A percentile compares a stretch with the other conserved stretches of the same genome.
Evolutionary conservation across 2,329 filamentous ascomycete species (phyloP).

Genomic region (Teratosphaeria destructans): DNA sequence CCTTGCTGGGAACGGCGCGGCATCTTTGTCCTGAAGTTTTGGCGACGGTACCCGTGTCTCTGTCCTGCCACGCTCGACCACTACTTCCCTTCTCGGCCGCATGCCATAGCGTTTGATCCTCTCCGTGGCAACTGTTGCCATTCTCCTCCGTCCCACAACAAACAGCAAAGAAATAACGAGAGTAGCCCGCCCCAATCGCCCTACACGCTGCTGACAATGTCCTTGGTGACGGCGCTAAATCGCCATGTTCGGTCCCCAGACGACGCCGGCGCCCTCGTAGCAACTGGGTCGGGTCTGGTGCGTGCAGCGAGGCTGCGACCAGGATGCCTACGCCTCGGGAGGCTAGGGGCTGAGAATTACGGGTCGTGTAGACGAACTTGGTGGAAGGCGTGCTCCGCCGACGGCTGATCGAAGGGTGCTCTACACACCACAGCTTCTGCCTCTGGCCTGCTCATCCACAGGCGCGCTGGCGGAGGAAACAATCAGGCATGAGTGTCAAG

Average conservation of each 20-base stretch:
- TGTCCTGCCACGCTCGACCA: slow-evolving; percentile 6
- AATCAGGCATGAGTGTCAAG: neutral
- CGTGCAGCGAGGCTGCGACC: neutral
- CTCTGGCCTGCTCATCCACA: neutral
- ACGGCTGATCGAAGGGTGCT: neutral
- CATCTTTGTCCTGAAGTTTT: slow-evolving; percentile 6
- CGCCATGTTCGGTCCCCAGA: neutral
- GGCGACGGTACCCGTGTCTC: slow-evolving; percentile 1
- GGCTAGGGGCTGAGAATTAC: neutral
- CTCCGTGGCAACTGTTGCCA: slow-evolving; percentile 15
- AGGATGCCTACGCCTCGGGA: neutral
- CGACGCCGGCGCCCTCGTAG: neutral
- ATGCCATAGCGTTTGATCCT: slow-evolving; percentile 7
- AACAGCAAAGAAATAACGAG: neutral
- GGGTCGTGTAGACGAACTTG: neutral
- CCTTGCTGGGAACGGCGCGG: slow-evolving; percentile 5
- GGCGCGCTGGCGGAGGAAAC: neutral
- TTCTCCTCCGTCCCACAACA: slow-evolving; percentile 1
- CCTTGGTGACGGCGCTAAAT: neutral
- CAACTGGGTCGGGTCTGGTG: neutral
- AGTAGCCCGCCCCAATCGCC: neutral
- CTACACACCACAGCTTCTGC: neutral
- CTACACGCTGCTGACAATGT: neutral
- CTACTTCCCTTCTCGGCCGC: neutral
- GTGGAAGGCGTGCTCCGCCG: neutral